These are phyloP conservation scores for Wickerhamomyces sp. DNA, from an alignment of 1,139 yeast genomes.

Conservation along the genomic window DNA sequence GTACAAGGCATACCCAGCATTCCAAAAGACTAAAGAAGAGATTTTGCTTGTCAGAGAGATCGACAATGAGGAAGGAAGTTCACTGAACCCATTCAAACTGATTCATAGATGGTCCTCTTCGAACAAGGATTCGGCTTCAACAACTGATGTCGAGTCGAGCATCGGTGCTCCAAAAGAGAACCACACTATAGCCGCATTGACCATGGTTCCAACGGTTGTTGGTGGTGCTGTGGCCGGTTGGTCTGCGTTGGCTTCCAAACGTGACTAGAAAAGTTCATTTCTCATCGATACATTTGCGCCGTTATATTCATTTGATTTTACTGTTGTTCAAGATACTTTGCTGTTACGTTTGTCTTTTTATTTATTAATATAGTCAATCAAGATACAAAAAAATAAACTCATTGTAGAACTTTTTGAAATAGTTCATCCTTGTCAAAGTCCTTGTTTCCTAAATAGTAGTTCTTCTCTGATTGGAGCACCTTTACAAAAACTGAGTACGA, in stretches of 20 bases:
- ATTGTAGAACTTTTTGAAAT: slow-evolving; percentile 13
- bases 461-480: slow-evolving; percentile 30
- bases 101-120: slow-evolving; percentile 21
- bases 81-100: slow-evolving; percentile 19
- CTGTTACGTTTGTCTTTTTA: no score
- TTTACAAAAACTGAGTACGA: slow-evolving; percentile 41
- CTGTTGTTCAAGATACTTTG: no score
- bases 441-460: slow-evolving; percentile 29
- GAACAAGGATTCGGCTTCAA: slow-evolving; percentile 8
- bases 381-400: slow-evolving; percentile 1
- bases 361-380: no score
- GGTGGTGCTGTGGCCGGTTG: slow-evolving; percentile 53
- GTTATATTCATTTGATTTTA: no score
- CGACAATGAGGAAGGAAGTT: slow-evolving; percentile 5
- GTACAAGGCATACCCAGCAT: slow-evolving; percentile 21
- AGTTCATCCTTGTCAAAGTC: slow-evolving; percentile 18
- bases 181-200: slow-evolving; percentile 37
- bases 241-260: slow-evolving; percentile 21
- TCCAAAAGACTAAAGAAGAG: slow-evolving; percentile 24
- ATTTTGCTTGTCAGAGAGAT: slow-evolving; percentile 19
- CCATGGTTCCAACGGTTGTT: slow-evolving; percentile 47
- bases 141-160: slow-evolving; percentile 15
- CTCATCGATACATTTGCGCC: no score
- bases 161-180: slow-evolving; percentile 4
- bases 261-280: no score